Conservation (phyloP, 169 alveolate species). For the Neospora caninum region DNA sequence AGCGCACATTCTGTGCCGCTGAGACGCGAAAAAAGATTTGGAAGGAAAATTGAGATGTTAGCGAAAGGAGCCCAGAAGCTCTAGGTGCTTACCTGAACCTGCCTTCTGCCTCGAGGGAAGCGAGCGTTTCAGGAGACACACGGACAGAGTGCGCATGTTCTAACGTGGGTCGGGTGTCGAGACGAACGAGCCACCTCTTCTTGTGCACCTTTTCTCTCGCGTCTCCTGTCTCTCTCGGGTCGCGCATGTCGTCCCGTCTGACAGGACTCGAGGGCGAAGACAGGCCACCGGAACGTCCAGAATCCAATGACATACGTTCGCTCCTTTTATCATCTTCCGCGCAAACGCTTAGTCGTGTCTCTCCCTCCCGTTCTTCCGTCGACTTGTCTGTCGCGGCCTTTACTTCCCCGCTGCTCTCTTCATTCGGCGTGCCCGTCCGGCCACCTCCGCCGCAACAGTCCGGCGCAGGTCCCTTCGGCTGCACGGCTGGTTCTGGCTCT, state of each 20-base stretch:
- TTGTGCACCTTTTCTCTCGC: neutral
- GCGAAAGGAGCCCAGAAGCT: neutral
- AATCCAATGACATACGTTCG: neutral
- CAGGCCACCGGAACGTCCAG: neutral
- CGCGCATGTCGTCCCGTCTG: neutral
- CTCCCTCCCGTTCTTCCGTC: neutral
- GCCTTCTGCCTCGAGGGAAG: neutral
- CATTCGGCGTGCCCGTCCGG: no score
- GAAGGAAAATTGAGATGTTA: no score
- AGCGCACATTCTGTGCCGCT: no score
- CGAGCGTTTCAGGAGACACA: neutral
- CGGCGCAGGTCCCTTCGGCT: neutral
- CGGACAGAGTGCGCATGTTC: slow-evolving; percentile 1
- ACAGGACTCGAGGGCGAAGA: neutral
- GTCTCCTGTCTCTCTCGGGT: neutral
- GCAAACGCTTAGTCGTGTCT: neutral
- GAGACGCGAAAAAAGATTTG: no score
- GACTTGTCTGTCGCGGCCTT: neutral
- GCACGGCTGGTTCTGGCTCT: no score
- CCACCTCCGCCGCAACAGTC: no score
- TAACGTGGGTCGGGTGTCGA: slow-evolving; percentile 1
- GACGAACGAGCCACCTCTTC: neutral
- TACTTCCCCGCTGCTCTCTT: neutral
- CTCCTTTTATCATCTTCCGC: neutral
- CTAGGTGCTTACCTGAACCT: neutral